Base-by-base conservation (phyloP, 495 filamentous ascomycete species). In the Talaromyces nanjingensis region DNA sequence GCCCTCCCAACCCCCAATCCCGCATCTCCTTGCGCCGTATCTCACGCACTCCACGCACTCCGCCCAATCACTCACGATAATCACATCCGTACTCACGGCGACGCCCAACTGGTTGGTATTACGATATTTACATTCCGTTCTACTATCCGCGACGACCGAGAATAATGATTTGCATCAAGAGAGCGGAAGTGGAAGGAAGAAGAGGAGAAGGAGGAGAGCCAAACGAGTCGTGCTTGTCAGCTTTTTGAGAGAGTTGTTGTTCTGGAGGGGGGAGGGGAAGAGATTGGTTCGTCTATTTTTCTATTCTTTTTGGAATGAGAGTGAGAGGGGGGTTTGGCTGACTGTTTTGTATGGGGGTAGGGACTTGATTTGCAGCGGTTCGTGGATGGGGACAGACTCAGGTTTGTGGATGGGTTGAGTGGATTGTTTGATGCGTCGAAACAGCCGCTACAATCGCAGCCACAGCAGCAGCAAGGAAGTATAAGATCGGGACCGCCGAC, bases 21-120 rank as follows among this genome's bases (percentile, higher is more conserved):
- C 91, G 24, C 84, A 83, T 62, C 84, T 90, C 64, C 83, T 93
- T 49, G 75, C 87, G 58, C 80, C 86, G 8, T 89, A 90, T 76
- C 79, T 90, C 67, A 70, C 77, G 7, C 60, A 45, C 20, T 52
- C 60, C 8, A 42, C 60, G 14, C 60, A 34, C 24, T 62, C 60
- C 14, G 24, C 60, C 1, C 60, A 62, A 42, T 88, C 89, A 9
- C 83, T 96, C 25, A 82, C 86, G 27, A 77, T 97, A 6, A 71
- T 97, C 7, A 92, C 90, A 2, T 86, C 86, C 24, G 84, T 91
- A 11, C 79, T 92, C 9, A 87, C 86, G 42, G 87, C 88, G 16
- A 85, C 83, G 39, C 82, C 87, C 6, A 91, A 91, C 72, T 93
- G 90, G 90, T 84, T 93, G 16, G 73, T 89, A 14, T 67, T 88